phyloP scores from a whole-genome alignment of 441 rosid genomes.

The Arabidopsis hybrid region DNA sequence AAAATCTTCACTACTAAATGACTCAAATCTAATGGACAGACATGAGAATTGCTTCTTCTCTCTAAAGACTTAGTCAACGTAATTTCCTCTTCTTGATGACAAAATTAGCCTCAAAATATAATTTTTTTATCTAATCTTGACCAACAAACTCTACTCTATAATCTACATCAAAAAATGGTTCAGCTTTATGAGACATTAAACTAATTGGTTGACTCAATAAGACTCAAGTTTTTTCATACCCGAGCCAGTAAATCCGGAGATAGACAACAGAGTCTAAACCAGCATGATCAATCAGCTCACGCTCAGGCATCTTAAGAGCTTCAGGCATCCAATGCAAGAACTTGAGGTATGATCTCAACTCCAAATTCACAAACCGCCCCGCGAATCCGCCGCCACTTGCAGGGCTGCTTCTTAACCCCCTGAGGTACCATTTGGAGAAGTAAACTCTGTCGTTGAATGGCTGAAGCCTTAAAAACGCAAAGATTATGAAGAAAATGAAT shows the following conservation, averaged over 20 bases:
- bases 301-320: constrained; percentile 97
- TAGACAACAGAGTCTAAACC: constrained; percentile 97
- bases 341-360: constrained; percentile 67
- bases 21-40: neutral
- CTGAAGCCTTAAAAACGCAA: constrained; percentile 85
- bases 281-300: constrained; percentile 94
- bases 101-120: neutral
- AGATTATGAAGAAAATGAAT: constrained; percentile 72
- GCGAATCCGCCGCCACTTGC: constrained; percentile 61
- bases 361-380: constrained; percentile 73
- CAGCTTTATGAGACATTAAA: too few species aligned
- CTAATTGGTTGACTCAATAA: neutral
- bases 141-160: neutral
- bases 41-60: constrained; percentile 4
- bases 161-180: too few species aligned
- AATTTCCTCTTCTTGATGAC: constrained; percentile 6
- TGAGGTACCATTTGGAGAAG: constrained; percentile 97
- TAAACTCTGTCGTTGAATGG: constrained; percentile 96
- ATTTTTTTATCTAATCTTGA: neutral
- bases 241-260: constrained; percentile 87
- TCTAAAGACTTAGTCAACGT: constrained; percentile 8
- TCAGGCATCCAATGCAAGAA: constrained; percentile 97
- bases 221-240: constrained; percentile 55
- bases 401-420: constrained; percentile 81
- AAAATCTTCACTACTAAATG: neutral